Conservation (phyloP, 352 stramenopile species). For the Discostella stelligera region DNA sequence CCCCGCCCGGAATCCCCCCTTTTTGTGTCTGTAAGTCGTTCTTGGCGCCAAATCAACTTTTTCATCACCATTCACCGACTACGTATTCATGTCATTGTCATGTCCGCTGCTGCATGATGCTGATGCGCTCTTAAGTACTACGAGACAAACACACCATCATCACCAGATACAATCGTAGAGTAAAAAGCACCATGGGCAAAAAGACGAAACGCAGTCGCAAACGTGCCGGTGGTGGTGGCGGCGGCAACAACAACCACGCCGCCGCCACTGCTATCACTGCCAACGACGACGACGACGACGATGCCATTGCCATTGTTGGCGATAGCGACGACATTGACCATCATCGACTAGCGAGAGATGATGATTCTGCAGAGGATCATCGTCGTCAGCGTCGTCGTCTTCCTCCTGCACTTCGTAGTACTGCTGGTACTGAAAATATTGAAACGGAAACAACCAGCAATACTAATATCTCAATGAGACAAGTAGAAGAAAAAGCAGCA, state of each 20-base stretch:
- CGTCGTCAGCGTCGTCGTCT: constrained; percentile 7
- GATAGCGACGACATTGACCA: neutral
- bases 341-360: neutral
- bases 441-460: no score
- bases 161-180: no score
- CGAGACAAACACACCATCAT: no score
- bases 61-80: no score
- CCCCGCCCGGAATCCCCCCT: no score
- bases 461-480: no score
- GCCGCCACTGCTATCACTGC: neutral
- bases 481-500: neutral
- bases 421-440: no score
- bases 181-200: constrained; percentile 60
- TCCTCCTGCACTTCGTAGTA: constrained; percentile 31
- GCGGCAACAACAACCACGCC: constrained; percentile 7
- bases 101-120: no score
- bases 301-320: neutral
- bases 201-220: constrained; percentile 65
- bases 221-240: neutral
- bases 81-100: no score
- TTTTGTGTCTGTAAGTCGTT: no score
- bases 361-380: neutral
- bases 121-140: no score
- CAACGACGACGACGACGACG: constrained; percentile 1
- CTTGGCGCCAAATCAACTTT: no score